Base-by-base conservation (phyloP, 2,329 filamentous ascomycete species). In the Fusarium neocosmosporiellum region DNA sequence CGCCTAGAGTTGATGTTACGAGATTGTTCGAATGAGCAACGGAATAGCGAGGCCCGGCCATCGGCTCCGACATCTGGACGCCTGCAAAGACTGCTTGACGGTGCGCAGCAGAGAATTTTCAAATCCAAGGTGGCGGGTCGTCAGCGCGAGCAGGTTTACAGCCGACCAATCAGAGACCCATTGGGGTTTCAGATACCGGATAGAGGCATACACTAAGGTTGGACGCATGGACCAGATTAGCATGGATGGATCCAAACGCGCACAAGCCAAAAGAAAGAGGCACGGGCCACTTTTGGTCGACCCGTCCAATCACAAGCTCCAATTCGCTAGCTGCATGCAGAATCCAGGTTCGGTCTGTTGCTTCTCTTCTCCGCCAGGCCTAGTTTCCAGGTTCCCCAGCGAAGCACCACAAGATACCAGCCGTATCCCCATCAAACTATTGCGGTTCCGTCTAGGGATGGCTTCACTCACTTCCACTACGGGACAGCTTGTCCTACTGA, bases 251-350 rank as follows among this genome's bases (percentile, higher is more conserved):
- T 59, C 59, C 29, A 37, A 62, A 39, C 57, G 60, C 29, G 71
- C 71, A 71, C 69, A 65, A 64, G 71, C 71, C 71, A 72, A 62
- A 46, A 46, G 50, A 27, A 59, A 46, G 36, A 53, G 54, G 66
- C 63, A 67, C 66, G 55, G 62, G 66, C 74, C 69, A 72, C 34
- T 39, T 43, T 64, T 65, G 68, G 66, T 39, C 58, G 46, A 58
- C 53, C 58, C 48, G 43, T 41, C 75, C 75, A 77, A 77, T 77
- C 75, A 77, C 33, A 58, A 66, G 53, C 55, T 43, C 60, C 53
- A 54, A 53, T 59, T 68, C 70, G 75, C 57, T 69, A 67, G 75
- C 63, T 70, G 75, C 66, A 75, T 75, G 71, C 73, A 75, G 64
- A 70, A 75, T 63, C 71, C 59, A 70, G 73, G 65, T 62, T 66